Evolutionary conservation across 495 filamentous ascomycete species (phyloP), one percentile per base, ranked within the genome.

Genomic region (Tuber microsphaerosporum): DNA sequence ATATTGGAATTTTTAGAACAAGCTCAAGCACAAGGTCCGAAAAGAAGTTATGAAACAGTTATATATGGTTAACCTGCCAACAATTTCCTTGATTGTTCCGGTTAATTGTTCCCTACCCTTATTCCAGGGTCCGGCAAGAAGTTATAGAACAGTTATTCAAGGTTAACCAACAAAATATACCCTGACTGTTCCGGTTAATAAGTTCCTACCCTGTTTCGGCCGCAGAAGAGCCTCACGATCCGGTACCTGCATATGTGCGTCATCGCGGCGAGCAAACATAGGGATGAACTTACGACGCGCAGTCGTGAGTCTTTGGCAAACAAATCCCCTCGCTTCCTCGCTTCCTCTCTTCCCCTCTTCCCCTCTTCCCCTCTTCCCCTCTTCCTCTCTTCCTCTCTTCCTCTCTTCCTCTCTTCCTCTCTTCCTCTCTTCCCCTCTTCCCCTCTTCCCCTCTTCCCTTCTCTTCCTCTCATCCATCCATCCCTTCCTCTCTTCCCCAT

Each of bases 401-500:
- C 42, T 20, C 48, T 26, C 22, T 16, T 12, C 26, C 45, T n/a
- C n/a, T n/a, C n/a, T n/a, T 22, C 20, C 26, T 34, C n/a, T 39
- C 22, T 56, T 0, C 26, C 56, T n/a, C n/a, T n/a, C 26, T 71
- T 10, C 41, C 9, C 6, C 42, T 46, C 56, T 73, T 71, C 37
- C 43, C 14, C 51, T 73, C 26, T 44, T 73, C 42, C 71, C 75
- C 34, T 26, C 39, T 42, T 9, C n/a, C 65, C 74, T 46, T 42
- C 61, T 69, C 14, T 75, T 17, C 22, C 37, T 37, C 26, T 14
- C 22, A 44, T 26, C 41, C 71, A 71, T 22, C 43, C 26, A 39
- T 73, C 34, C 48, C 19, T 51, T 43, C 9, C 9, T 12, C 42
- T 10, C 42, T 10, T 43, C 8, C 42, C 22, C 48, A 42, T 14